Evolutionary conservation across 2,329 filamentous ascomycete genomes (phyloP).

Genomic region (Colletotrichum sp.): DNA sequence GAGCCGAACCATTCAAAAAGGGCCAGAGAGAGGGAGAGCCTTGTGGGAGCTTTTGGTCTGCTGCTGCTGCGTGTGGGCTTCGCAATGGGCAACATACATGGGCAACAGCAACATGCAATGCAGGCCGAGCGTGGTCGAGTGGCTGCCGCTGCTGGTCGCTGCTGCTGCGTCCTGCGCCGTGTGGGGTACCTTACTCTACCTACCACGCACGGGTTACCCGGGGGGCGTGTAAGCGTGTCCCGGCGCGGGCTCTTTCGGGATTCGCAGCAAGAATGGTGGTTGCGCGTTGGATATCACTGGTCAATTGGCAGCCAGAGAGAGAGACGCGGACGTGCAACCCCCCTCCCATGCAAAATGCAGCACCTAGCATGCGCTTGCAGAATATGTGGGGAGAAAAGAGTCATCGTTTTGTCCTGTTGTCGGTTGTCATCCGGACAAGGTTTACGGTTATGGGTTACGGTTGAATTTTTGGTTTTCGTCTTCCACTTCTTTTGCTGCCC

Average conservation of each 20-base stretch:
- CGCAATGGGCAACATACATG: neutral
- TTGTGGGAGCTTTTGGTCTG: neutral
- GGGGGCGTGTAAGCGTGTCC: neutral
- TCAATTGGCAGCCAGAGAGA: conserved; percentile 1
- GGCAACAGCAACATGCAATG: neutral
- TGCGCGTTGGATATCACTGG: conserved; percentile 12
- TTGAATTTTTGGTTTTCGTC: neutral
- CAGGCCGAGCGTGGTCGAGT: neutral
- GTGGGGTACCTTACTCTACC: neutral
- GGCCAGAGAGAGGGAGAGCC: too few relatives aligned
- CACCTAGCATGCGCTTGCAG: neutral
- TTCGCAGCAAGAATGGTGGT: neutral
- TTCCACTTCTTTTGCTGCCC: neutral
- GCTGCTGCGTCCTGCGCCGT: neutral
- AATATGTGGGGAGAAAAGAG: neutral
- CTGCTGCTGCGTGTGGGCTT: neutral
- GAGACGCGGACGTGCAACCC: neutral
- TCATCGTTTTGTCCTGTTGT: neutral
- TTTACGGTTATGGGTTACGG: neutral
- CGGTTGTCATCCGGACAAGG: neutral
- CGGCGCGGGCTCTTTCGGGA: neutral
- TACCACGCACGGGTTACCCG: neutral
- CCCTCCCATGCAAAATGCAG: neutral
- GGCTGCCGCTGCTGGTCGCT: neutral
- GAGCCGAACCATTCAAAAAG: neutral